These are phyloP conservation scores for Leishmania mexicana DNA, from an alignment of 208 protist species.

Conservation along the genomic window DNA sequence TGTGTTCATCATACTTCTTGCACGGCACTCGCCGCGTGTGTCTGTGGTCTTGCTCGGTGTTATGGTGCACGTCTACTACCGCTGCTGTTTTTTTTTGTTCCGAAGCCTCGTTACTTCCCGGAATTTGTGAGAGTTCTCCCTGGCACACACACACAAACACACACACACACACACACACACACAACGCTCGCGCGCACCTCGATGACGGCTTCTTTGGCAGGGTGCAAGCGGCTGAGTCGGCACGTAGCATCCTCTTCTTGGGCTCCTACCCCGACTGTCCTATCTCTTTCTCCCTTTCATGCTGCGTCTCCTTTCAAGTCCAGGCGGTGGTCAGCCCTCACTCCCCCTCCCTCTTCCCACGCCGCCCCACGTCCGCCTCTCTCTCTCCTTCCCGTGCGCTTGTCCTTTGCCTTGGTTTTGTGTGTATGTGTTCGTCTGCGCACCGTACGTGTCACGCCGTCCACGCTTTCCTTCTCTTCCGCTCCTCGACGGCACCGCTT, in stretches of 20 bases:
- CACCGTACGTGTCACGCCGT: neutral
- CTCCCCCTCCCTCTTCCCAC: neutral
- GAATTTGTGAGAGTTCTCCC: neutral
- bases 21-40: neutral
- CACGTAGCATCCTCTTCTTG: neutral
- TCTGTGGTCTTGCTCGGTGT: neutral
- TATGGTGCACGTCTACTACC: neutral
- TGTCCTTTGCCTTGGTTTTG: neutral
- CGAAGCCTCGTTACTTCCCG: neutral
- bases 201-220: neutral
- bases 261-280: neutral
- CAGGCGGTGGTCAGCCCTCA: neutral
- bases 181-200: neutral
- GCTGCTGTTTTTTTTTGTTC: neutral
- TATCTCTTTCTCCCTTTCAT: neutral
- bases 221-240: neutral
- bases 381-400: neutral
- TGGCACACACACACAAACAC: too few species aligned
- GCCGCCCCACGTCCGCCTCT: neutral
- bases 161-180: too few species aligned
- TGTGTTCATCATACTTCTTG: neutral
- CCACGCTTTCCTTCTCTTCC: neutral
- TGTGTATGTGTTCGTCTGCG: neutral
- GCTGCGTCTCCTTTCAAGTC: neutral
- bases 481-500: neutral